Conservation (phyloP, 768 basidiomycete genomes). For the Kwoniella sp. region DNA sequence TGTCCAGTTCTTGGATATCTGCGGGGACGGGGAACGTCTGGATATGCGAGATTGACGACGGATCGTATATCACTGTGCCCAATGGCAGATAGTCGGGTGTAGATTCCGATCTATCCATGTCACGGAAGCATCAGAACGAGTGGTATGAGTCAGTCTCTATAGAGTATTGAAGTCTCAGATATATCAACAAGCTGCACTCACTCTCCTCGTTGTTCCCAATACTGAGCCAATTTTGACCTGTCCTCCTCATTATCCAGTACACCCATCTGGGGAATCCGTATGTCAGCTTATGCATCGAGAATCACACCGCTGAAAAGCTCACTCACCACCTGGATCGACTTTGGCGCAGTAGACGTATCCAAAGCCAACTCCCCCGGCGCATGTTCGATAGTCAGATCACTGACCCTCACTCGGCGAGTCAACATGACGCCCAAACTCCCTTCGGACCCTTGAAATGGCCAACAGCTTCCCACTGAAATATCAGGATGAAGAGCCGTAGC, state of each 20-base stretch:
- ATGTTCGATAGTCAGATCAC: constrained; percentile 82
- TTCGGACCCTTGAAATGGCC: constrained; percentile 78
- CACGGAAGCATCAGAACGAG: too few relatives aligned
- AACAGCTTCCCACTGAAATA: constrained; percentile 79
- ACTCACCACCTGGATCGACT: constrained; percentile 72
- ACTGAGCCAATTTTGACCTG: constrained; percentile 63
- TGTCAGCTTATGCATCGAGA: neutral
- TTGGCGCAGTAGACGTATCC: constrained; percentile 78
- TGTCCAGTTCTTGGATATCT: constrained; percentile 67
- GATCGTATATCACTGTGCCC: constrained; percentile 69
- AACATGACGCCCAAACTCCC: constrained; percentile 85
- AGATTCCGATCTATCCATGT: constrained; percentile 9
- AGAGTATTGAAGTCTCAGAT: too few relatives aligned
- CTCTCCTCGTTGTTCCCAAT: constrained; percentile 44
- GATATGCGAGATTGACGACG: constrained; percentile 62
- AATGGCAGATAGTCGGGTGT: constrained; percentile 61
- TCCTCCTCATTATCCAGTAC: constrained; percentile 78
- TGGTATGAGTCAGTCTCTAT: too few relatives aligned
- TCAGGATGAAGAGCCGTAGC: constrained; percentile 87
- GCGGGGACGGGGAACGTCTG: constrained; percentile 78
- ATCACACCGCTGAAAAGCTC: neutral
- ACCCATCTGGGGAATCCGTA: constrained; percentile 8
- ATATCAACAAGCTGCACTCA: neutral
- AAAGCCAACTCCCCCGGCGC: constrained; percentile 77
- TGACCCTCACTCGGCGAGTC: constrained; percentile 63